A percentile compares a stretch with the other conserved stretches of the same genome.
Evolutionary conservation across 2,329 filamentous ascomycete species (phyloP).

Genomic region (Epichloe scottii): DNA sequence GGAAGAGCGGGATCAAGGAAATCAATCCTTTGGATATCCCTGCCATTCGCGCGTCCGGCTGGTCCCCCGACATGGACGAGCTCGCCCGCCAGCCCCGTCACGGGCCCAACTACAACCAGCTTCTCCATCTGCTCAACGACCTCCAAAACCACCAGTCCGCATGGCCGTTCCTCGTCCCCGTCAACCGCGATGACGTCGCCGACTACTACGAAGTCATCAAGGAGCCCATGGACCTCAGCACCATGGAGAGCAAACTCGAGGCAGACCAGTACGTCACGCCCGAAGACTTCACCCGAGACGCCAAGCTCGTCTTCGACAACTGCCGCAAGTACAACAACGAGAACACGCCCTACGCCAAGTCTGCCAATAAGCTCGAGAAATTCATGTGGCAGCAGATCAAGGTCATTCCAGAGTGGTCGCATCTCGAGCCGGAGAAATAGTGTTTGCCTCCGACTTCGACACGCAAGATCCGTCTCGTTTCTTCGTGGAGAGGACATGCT

Average conservation of each 20-base stretch:
- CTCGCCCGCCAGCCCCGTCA: constrained; percentile 88
- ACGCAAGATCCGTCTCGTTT: not conserved
- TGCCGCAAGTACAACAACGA: constrained; percentile 96
- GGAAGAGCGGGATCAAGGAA: constrained; percentile 59
- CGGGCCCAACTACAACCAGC: constrained; percentile 89
- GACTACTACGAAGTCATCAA: constrained; percentile 99
- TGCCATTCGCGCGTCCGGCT: constrained; percentile 83
- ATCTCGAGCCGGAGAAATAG: constrained; percentile 39
- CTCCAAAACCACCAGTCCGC: constrained; percentile 86
- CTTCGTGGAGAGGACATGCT: not conserved
- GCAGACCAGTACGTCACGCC: constrained; percentile 83
- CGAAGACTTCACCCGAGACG: constrained; percentile 85
- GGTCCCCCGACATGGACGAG: constrained; percentile 97
- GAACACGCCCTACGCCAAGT: constrained; percentile 88
- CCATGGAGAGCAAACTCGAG: constrained; percentile 81
- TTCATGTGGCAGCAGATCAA: constrained; percentile 93
- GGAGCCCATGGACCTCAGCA: constrained; percentile 90
- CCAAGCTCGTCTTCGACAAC: constrained; percentile 83
- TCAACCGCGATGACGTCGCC: constrained; percentile 91
- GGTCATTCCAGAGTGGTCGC: constrained; percentile 85
- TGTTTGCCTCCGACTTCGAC: constrained; percentile 8
- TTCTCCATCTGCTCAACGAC: constrained; percentile 85
- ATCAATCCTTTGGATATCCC: constrained; percentile 81
- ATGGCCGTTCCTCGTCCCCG: constrained; percentile 90
- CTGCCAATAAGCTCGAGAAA: constrained; percentile 82